Conservation (phyloP, 176 grass and related monocot genomes). For the Oryza punctata region DNA sequence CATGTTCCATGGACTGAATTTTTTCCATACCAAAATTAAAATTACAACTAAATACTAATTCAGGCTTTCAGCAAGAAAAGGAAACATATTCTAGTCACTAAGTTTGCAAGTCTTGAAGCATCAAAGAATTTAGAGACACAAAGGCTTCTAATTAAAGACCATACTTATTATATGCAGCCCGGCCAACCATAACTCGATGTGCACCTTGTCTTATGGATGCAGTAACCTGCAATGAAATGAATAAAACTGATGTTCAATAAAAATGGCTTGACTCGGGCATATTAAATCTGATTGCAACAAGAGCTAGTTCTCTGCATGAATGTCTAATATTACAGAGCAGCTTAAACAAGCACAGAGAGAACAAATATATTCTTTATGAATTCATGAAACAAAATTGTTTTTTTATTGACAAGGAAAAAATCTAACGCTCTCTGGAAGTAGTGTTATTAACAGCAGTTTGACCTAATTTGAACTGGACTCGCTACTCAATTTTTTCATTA, state of each 20-base stretch:
- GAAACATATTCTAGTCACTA: neutral
- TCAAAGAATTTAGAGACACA: neutral
- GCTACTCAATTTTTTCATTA: neutral
- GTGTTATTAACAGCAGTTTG: neutral
- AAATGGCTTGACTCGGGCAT: conserved; percentile 1
- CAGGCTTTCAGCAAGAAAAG: neutral
- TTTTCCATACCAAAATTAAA: conserved; percentile 27
- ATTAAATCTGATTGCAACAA: neutral
- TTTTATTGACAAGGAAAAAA: neutral
- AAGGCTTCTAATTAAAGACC: neutral
- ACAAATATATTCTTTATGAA: neutral
- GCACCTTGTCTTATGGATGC: conserved; percentile 72
- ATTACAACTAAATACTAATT: conserved; percentile 10
- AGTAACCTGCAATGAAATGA: conserved; percentile 58
- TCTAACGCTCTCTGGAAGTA: neutral
- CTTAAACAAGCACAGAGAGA: neutral
- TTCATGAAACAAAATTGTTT: neutral
- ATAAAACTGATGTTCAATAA: conserved; percentile 1
- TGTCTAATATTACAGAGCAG: neutral
- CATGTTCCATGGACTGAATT: conserved; percentile 81
- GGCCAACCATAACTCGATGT: conserved; percentile 90
- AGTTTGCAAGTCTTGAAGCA: neutral
- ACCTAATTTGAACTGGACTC: neutral
- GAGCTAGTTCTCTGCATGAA: neutral
- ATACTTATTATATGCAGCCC: conserved; percentile 95